Evolutionary conservation across 176 grass and related monocot genomes (phyloP), one percentile per base, ranked within the genome.

Genomic region (Carex kokanica): DNA sequence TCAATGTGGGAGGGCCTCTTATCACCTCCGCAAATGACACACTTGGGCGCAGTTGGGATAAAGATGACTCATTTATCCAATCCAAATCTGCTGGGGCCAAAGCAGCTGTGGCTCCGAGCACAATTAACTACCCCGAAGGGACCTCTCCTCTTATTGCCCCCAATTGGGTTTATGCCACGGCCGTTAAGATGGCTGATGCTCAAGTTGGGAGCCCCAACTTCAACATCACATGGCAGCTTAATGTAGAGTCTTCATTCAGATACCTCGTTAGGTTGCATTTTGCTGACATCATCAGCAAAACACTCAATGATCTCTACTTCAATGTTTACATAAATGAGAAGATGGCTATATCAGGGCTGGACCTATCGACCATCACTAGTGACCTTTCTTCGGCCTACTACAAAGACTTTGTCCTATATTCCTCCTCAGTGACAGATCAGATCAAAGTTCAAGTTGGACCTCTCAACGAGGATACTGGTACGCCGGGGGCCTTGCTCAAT

Each of bases 221-320:
- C 79, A 98, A 98, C 88, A 82, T 98, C 49, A 89, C 93, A 25
- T 95, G 96, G 96, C 86, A 52, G 77, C 32, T 98, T 31, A 83
- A 91, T 63, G 89, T 95, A 18, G 89, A 95, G 86, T 36, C 91
- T 0, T 45, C 89, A 5, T 95, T 95, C 59, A 54, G 84, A 59
- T 90, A 98, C 84, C 6, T 91, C 0, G 53, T 98, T 49, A 90
- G 96, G 6, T 88, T 98, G 56, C 92, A 95, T 87, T 98, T 98
- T 85, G 88, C 87, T 59, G 96, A 98, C 88, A 95, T 98, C 88
- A 63, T 98, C 4, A 98, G 96, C 86, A 90, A 88, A 73, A 29
- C 87, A 70, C 79, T 85, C 69, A 91, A 98, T 74, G 93, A 95
- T 62, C 96, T 95, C 82, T 98, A 98, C 83, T 98, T 98, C 90